Evolutionary conservation across 805 yeast genomes (phyloP).

Genomic region (Saccharomycopsis sp.): DNA sequence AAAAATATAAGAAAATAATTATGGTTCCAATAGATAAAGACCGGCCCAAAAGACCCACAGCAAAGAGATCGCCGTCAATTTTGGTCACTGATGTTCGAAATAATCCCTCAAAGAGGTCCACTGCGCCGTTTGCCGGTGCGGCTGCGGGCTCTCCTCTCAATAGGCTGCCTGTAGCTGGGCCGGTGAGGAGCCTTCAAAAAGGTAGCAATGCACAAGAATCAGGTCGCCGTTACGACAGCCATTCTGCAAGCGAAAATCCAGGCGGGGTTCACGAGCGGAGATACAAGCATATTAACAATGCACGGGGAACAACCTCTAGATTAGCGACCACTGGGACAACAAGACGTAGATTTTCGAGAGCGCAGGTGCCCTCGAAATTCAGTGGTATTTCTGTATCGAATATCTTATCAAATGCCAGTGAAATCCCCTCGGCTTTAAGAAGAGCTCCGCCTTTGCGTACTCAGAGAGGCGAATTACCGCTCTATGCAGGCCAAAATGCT

Average conservation of each 20-base stretch:
- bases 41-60: constrained; percentile 41
- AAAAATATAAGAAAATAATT: too few species aligned
- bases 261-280: neutral
- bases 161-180: constrained; percentile 3
- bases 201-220: neutral
- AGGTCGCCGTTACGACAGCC: too few species aligned
- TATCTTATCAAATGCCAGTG: constrained; percentile 70
- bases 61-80: constrained; percentile 88
- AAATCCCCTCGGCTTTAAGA: constrained; percentile 77
- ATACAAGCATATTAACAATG: neutral
- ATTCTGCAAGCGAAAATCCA: too few species aligned
- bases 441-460: constrained; percentile 32
- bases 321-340: constrained; percentile 27
- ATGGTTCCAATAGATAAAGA: neutral
- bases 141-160: constrained; percentile 26
- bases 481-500: neutral
- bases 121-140: constrained; percentile 76
- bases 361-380: constrained; percentile 34
- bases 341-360: constrained; percentile 4
- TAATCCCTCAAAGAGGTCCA: constrained; percentile 39
- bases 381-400: constrained; percentile 78
- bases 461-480: constrained; percentile 1
- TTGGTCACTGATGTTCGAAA: constrained; percentile 82
- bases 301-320: constrained; percentile 23
- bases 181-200: constrained; percentile 25